phyloP scores from a whole-genome alignment of 768 basidiomycete species.

The Phlebiopsis flavidoalba region DNA sequence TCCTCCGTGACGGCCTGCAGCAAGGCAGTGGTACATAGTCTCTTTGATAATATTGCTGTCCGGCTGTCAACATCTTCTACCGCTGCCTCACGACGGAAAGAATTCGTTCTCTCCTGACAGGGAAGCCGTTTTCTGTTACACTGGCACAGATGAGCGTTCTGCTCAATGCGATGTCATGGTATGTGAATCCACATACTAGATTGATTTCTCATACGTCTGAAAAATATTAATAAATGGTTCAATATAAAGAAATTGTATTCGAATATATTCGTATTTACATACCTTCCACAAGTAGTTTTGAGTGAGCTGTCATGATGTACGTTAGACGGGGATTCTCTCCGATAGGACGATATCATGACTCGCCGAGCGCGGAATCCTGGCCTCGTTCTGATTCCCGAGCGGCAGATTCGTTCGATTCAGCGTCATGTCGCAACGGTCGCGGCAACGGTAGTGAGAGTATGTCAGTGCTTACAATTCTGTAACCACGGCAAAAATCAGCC shows the following conservation, averaged over 20 bases:
- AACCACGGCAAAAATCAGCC: slow-evolving; percentile 33
- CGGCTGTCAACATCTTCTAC: slow-evolving; percentile 35
- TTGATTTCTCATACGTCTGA: slow-evolving; percentile 33
- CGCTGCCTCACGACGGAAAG: slow-evolving; percentile 29
- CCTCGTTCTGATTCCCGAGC: slow-evolving; percentile 22
- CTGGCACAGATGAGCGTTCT: slow-evolving; percentile 1
- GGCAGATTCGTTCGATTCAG: background rate
- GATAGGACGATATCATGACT: slow-evolving; percentile 3
- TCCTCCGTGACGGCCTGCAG: slow-evolving; percentile 33
- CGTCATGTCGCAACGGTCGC: no score
- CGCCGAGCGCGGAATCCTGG: slow-evolving; percentile 33
- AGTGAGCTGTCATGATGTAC: slow-evolving; percentile 22
- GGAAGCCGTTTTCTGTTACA: slow-evolving; percentile 43
- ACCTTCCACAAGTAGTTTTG: slow-evolving; percentile 37
- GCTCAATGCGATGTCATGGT: background rate
- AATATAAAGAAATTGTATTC: no score
- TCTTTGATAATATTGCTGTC: slow-evolving; percentile 35
- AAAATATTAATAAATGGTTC: background rate
- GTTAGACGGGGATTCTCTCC: background rate
- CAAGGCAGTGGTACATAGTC: slow-evolving; percentile 32
- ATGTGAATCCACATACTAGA: slow-evolving; percentile 23
- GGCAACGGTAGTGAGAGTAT: background rate
- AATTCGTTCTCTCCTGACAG: slow-evolving; percentile 32
- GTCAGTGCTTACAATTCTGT: slow-evolving; percentile 26
- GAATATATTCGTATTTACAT: slow-evolving; percentile 2